A percentile compares a stretch with the other conserved stretches of the same genome.
Conservation (phyloP, 2,329 filamentous ascomycete species). For the Fusarium sp. region DNA sequence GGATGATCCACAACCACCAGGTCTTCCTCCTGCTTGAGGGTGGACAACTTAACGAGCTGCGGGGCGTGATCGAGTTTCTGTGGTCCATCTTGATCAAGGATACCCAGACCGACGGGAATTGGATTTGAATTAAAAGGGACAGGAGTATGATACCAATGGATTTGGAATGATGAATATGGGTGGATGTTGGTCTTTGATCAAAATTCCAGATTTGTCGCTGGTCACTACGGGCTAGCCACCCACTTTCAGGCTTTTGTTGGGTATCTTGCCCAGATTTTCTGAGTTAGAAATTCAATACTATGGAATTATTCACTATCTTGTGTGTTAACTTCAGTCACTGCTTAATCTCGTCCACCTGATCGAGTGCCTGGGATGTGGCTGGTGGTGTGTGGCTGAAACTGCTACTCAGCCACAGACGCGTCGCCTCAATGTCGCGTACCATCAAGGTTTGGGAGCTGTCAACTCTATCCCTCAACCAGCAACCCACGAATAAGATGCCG, state of each 20-base stretch:
- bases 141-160: not conserved
- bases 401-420: not conserved
- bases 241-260: not conserved
- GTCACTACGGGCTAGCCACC: not conserved
- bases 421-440: not conserved
- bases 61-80: slow-evolving; percentile 21
- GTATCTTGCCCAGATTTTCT: not conserved
- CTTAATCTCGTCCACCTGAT: not conserved
- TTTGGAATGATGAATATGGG: not conserved
- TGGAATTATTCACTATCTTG: not conserved
- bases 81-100: slow-evolving; percentile 19
- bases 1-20: slow-evolving; percentile 34
- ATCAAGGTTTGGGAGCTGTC: not conserved
- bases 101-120: not conserved
- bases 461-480: not conserved
- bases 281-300: not conserved
- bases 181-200: not conserved
- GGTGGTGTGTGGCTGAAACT: not conserved
- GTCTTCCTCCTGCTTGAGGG: slow-evolving; percentile 20
- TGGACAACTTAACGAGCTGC: slow-evolving; percentile 21
- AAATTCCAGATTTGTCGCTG: not conserved
- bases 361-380: not conserved
- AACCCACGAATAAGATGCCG: slow-evolving; percentile 25
- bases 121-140: not conserved
- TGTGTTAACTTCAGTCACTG: not conserved